Base-by-base conservation (phyloP, 805 yeast genomes). In the Wickerhamomyces sydowiorum region DNA sequence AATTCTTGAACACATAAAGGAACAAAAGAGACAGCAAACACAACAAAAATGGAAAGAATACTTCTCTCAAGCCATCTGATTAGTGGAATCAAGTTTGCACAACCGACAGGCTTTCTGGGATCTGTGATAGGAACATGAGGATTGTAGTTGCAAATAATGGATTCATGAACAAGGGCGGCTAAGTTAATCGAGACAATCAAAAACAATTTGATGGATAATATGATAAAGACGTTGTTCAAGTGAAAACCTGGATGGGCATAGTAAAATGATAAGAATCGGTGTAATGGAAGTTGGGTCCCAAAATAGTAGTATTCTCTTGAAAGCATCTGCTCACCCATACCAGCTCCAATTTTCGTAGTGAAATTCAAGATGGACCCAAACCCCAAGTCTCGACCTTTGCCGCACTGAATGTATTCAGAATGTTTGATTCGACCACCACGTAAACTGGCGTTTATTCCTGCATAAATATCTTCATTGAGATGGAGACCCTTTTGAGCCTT, bases 171-270 rank as follows among this genome's bases (percentile, higher is more conserved):
- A 44, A 86, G 62, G 0, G 86, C 72, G 15, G 83, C 80, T 55
- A 84, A 63, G 62, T 84, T 82, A 30, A 80, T 63, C 21, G 76
- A 60, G 15, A 78, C 77, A 18, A 80, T 59, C 55, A 80, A 63
- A 40, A 81, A 78, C 65, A 84, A 64, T 55, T 82, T 74, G 41
- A 85, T 70, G 1, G 93, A 83, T 23, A 82, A 63, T 47, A 82
- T 74, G 57, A 86, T 84, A 53, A 83, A 80, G 42, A 82, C 78
- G 59, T 86, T 85, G 59, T 86, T 86, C 59, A 85, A 66, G 57
- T 86, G 95, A 66, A 86, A 86, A 18, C 95, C 95, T 1, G 93
- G 89, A 54, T 86, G 95, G 2, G 91, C 95, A 59, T 82, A 86
- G 61, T 80, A 86, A 60, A 86, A 85, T 0, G 91, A 80, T 44